Base-by-base conservation (phyloP, 805 yeast species). In the Debaryomyces prosopidis region DNA sequence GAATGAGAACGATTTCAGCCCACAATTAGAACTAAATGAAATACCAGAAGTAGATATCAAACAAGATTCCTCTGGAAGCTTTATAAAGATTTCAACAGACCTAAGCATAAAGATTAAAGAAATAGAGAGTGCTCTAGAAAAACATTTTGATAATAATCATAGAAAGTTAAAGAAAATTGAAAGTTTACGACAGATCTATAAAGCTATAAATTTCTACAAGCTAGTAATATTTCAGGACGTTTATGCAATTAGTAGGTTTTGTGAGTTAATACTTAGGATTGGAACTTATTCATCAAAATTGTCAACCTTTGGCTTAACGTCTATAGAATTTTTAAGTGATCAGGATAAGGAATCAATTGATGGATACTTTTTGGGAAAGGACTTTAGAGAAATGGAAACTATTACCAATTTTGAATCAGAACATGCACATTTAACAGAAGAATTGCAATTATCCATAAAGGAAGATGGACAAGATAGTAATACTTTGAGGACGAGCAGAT, bases 241-340 rank as follows among this genome's bases (percentile, higher is more conserved):
- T 2, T 23, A 37, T 2, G 54, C 60, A 30, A 44, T 60, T 11
- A 34, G 44, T 4, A 46, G 36, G 5, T 45, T 58, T 1, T 55
- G 63, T 40, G 53, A 52, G 27, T 28, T 53, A 4, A 28, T 63
- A 3, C 36, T 59, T 8, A 42, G 35, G 20, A 52, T 63, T 17
- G 62, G 63, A 3, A 54, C 54, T 1, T 45, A 43, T 28, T 55
- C 65, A 2, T 60, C 65, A 4, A 55, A 45, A 30, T 39, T 45
- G n/a, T 45, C 62, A 2, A 45, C 54, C 4, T 46, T 53, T 36
- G 62, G 60, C 3, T 47, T 59, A 19, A 47, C 57, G 8, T 48
- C 52, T 7, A 45, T 59, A 20, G 52, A 52, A 19, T 53, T 52
- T 42, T 33, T 60, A 16, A 33, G 39, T 17, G 56, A 56, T 8